Evolutionary conservation across 2,329 filamentous ascomycete species (phyloP).

Genomic region (Fusarium drepaniforme): DNA sequence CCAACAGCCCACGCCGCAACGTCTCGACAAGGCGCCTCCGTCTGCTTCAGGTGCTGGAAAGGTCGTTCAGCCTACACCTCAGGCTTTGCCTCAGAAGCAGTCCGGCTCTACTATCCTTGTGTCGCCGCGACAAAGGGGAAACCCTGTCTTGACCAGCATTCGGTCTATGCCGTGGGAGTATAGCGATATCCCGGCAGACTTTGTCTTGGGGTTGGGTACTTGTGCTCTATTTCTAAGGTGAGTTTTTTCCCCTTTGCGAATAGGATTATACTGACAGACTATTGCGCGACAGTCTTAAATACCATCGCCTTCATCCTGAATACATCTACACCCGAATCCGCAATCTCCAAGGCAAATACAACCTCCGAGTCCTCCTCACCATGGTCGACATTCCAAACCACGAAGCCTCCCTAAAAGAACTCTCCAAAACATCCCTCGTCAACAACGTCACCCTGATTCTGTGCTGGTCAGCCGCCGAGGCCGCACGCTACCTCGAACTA

Average conservation of each 20-base stretch:
- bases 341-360: conserved; percentile 86
- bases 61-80: conserved; percentile 88
- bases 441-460: conserved; percentile 94
- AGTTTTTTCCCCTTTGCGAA: neutral
- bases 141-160: conserved; percentile 88
- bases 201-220: conserved; percentile 86
- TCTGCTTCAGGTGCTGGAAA: conserved; percentile 59
- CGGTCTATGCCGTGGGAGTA: conserved; percentile 94
- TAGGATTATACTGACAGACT: neutral
- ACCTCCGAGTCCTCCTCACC: conserved; percentile 84
- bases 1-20: conserved; percentile 65
- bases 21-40: conserved; percentile 65
- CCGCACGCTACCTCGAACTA: conserved; percentile 91
- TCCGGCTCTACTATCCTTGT: conserved; percentile 86
- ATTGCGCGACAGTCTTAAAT: conserved; percentile 79
- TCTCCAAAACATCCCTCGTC: conserved; percentile 91
- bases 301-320: conserved; percentile 96
- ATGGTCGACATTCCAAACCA: conserved; percentile 98
- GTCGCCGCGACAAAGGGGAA: conserved; percentile 93
- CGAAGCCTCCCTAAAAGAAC: conserved; percentile 87
- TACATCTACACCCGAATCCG: conserved; percentile 97
- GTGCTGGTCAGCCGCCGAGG: conserved; percentile 95
- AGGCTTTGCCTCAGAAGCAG: conserved; percentile 76
- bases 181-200: conserved; percentile 95
- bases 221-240: conserved; percentile 88